These are phyloP conservation scores for Xanthoconium purpureum DNA, from an alignment of 768 basidiomycete species.

Conservation along the genomic window DNA sequence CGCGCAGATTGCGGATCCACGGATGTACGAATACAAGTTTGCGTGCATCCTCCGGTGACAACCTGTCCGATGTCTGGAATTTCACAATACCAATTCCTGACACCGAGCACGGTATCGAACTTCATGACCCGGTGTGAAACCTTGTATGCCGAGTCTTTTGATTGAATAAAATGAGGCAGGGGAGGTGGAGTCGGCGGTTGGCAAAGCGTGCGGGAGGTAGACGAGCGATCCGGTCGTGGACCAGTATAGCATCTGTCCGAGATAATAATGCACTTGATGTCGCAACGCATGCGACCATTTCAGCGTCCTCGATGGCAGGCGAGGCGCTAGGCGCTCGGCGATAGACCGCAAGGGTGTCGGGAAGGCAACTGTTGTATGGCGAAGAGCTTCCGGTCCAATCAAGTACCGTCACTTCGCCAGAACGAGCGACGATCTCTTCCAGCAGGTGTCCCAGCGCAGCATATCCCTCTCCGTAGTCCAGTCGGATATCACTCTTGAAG, in stretches of 20 bases:
- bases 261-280: not conserved
- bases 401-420: too few species aligned
- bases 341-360: not conserved
- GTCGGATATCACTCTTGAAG: not conserved
- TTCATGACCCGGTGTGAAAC: too few species aligned
- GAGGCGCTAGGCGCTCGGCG: not conserved
- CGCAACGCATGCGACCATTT: not conserved
- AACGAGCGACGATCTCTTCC: too few species aligned
- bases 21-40: not conserved
- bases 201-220: too few species aligned
- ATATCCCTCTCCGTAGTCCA: conserved; percentile 4
- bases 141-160: not conserved
- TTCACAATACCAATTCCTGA: not conserved
- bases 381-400: too few species aligned
- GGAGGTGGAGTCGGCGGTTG: too few species aligned
- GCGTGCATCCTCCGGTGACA: not conserved
- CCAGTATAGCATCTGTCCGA: not conserved
- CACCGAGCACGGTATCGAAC: not conserved
- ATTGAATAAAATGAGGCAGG: not conserved
- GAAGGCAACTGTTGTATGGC: not conserved
- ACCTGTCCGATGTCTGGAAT: not conserved
- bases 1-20: too few species aligned
- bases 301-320: not conserved
- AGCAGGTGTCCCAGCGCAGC: not conserved
- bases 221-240: too few species aligned